Percentiles rank a stretch among this genome's conserved stretches.
Evolutionary conservation across 1,139 yeast species (phyloP).

Genomic region (Sugiyamaella pinicola): DNA sequence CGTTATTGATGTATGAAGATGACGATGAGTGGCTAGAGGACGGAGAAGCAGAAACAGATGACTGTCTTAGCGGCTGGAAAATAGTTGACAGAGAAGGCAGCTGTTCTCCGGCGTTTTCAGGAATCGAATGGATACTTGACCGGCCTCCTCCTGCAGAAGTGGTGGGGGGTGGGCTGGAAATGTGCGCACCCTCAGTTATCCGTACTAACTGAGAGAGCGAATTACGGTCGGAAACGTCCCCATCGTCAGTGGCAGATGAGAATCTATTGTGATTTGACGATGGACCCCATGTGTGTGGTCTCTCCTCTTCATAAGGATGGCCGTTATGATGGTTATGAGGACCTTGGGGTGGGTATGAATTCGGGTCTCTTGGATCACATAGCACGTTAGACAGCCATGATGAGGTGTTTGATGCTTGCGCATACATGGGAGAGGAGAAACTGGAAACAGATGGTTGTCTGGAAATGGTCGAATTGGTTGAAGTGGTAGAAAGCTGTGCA

Average conservation of each 20-base stretch:
- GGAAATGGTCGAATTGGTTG: slow-evolving; percentile 30
- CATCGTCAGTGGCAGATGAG: slow-evolving; percentile 34
- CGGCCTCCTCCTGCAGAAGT: too few species aligned
- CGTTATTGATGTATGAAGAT: not conserved
- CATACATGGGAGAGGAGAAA: slow-evolving; percentile 34
- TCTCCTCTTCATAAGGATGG: slow-evolving; percentile 31
- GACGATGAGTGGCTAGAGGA: slow-evolving; percentile 18
- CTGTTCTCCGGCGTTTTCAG: slow-evolving; percentile 7
- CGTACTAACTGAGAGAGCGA: slow-evolving; percentile 36
- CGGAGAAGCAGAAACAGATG: slow-evolving; percentile 24
- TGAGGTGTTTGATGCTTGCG: slow-evolving; percentile 32
- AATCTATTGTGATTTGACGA: slow-evolving; percentile 30
- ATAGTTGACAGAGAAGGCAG: slow-evolving; percentile 31
- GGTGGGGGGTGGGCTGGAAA: slow-evolving; percentile 32
- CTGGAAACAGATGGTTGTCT: slow-evolving; percentile 31
- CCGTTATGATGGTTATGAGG: slow-evolving; percentile 1
- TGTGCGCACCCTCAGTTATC: slow-evolving; percentile 38
- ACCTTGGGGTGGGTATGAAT: slow-evolving; percentile 19
- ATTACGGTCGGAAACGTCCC: slow-evolving; percentile 30
- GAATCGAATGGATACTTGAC: slow-evolving; percentile 13
- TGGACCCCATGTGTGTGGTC: slow-evolving; percentile 43
- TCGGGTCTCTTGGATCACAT: slow-evolving; percentile 28
- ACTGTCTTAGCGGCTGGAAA: slow-evolving; percentile 18
- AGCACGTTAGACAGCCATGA: slow-evolving; percentile 39
- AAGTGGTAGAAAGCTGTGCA: slow-evolving; percentile 25